phyloP scores from a whole-genome alignment of 805 yeast species.

The Crinitomyces ghanaensis region DNA sequence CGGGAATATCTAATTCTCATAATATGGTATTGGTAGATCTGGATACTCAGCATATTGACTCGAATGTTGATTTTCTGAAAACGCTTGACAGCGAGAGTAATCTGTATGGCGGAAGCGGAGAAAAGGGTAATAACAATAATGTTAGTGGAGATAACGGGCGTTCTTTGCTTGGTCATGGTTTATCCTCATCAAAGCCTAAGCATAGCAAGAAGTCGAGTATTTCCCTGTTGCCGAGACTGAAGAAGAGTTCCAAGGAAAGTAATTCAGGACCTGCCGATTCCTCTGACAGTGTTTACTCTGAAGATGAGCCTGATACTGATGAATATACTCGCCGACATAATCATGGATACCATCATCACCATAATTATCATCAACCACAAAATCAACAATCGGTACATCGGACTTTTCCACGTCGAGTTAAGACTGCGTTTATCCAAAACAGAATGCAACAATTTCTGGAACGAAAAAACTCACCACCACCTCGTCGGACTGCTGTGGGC shows the following conservation, averaged over 20 bases:
- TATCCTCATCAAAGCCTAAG: too few species aligned
- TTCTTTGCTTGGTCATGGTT: too few species aligned
- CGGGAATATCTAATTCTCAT: slow-evolving; percentile 24
- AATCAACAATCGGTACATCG: slow-evolving; percentile 21
- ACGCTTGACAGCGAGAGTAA: slow-evolving; percentile 20
- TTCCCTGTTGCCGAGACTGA: too few species aligned
- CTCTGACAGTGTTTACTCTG: too few species aligned
- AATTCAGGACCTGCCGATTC: too few species aligned
- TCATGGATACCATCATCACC: background rate
- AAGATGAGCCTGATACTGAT: background rate
- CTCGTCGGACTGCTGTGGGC: slow-evolving; percentile 59
- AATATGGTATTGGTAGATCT: slow-evolving; percentile 25
- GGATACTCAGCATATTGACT: slow-evolving; percentile 21
- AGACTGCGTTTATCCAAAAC: slow-evolving; percentile 25
- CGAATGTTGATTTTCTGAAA: slow-evolving; percentile 28
- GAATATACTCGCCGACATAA: background rate
- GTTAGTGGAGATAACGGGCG: too few species aligned
- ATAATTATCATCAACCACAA: slow-evolving; percentile 2
- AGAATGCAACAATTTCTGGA: slow-evolving; percentile 25
- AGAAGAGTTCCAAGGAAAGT: too few species aligned
- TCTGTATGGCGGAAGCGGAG: too few species aligned
- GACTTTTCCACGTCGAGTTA: too few species aligned
- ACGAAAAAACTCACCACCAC: slow-evolving; percentile 29
- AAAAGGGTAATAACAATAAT: too few species aligned
- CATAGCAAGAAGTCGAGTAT: too few species aligned